phyloP scores from a whole-genome alignment of 768 basidiomycete species.

The Lactarius pseudohatsudake region DNA sequence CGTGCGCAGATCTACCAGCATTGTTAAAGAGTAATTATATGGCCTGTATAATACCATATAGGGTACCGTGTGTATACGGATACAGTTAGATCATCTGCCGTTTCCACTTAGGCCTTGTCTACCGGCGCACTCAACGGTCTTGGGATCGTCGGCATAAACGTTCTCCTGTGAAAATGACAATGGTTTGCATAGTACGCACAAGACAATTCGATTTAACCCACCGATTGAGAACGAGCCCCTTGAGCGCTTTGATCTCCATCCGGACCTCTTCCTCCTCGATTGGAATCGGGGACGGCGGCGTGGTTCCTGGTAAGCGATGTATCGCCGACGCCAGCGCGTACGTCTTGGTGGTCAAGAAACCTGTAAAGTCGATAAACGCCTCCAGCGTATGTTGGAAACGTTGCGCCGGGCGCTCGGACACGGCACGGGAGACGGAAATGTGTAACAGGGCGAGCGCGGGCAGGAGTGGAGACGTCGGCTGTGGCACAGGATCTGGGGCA shows the following conservation, averaged over 20 bases:
- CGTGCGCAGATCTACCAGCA: slow-evolving; percentile 9
- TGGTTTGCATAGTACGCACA: not conserved
- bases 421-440: slow-evolving; percentile 15
- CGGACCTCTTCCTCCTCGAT: slow-evolving; percentile 66
- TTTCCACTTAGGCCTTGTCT: slow-evolving; percentile 1
- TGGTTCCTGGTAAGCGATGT: slow-evolving; percentile 29
- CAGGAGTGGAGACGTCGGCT: slow-evolving; percentile 33
- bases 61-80: not conserved
- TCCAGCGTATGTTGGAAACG: slow-evolving; percentile 63
- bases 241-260: slow-evolving; percentile 73
- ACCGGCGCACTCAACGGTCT: slow-evolving; percentile 17
- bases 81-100: not conserved
- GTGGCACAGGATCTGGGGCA: slow-evolving; percentile 33
- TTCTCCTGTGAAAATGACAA: slow-evolving; percentile 19
- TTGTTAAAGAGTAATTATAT: not conserved
- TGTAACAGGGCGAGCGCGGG: slow-evolving; percentile 29
- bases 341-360: slow-evolving; percentile 74
- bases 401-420: slow-evolving; percentile 30
- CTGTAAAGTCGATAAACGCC: slow-evolving; percentile 68
- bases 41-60: slow-evolving; percentile 1
- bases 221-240: slow-evolving; percentile 78
- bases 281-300: slow-evolving; percentile 26
- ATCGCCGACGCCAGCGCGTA: slow-evolving; percentile 45
- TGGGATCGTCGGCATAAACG: slow-evolving; percentile 25
- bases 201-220: slow-evolving; percentile 35